Percentiles rank a stretch among this genome's conserved stretches.
Evolutionary conservation across 2,329 filamentous ascomycete genomes (phyloP).

Genomic region (Pestalotiopsis sp.): DNA sequence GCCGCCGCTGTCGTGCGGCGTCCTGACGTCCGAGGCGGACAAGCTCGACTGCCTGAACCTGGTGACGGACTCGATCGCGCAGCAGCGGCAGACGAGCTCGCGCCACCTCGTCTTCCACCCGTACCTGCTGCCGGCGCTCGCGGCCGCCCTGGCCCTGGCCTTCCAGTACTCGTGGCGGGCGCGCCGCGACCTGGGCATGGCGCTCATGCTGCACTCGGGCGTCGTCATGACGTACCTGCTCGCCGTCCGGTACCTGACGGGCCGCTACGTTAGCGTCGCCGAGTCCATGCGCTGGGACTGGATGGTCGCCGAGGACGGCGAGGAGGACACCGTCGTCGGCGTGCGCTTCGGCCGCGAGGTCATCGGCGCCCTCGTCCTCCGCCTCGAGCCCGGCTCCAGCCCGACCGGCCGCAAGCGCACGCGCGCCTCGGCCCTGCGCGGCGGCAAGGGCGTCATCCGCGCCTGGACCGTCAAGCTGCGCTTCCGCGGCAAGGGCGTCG

Average conservation of each 20-base stretch:
- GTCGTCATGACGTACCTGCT: constrained; percentile 66
- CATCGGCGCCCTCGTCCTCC: constrained; percentile 72
- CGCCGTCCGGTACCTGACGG: constrained; percentile 60
- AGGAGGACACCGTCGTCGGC: constrained; percentile 63
- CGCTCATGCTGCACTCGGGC: constrained; percentile 61
- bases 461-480: constrained; percentile 78
- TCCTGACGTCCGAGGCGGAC: constrained; percentile 57
- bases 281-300: constrained; percentile 65
- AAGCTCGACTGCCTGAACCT: constrained; percentile 71
- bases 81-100: constrained; percentile 74
- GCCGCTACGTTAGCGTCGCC: constrained; percentile 65
- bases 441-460: constrained; percentile 71
- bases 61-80: constrained; percentile 79
- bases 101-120: constrained; percentile 67
- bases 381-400: constrained; percentile 52
- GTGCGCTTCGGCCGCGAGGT: constrained; percentile 69
- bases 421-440: constrained; percentile 43
- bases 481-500: constrained; percentile 74
- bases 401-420: constrained; percentile 25
- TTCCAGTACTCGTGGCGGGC: constrained; percentile 50
- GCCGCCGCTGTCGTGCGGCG: constrained; percentile 65
- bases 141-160: constrained; percentile 42
- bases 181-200: constrained; percentile 53
- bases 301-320: constrained; percentile 47
- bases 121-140: constrained; percentile 51